Conservation (phyloP, 768 basidiomycete species). For the Serendipita sp. region DNA sequence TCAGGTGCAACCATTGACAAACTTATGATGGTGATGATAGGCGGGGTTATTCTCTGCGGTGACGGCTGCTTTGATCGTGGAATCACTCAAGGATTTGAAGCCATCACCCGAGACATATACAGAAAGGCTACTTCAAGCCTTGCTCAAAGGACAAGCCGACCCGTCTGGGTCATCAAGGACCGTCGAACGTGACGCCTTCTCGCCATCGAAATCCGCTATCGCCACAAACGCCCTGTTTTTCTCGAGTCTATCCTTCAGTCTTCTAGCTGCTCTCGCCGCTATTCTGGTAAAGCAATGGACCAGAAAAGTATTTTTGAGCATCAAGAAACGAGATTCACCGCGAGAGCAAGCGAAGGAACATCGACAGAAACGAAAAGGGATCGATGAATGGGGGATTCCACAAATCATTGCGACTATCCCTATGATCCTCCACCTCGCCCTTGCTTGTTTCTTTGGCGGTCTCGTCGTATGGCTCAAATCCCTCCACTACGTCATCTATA, state of each 20-base stretch:
- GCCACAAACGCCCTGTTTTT: not conserved
- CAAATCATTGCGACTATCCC: not conserved
- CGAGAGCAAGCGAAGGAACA: not conserved
- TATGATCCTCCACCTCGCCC: conserved; percentile 2
- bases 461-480: not conserved
- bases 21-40: no score
- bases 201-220: not conserved
- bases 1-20: not conserved
- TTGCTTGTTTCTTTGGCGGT: not conserved
- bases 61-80: not conserved
- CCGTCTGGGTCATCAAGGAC: not conserved
- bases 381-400: not conserved
- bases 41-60: conserved; percentile 7
- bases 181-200: not conserved
- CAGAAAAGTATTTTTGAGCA: not conserved
- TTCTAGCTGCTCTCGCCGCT: not conserved
- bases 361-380: not conserved
- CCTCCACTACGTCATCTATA: not conserved
- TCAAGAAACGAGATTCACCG: not conserved
- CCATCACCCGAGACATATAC: not conserved
- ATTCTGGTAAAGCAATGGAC: conserved; percentile 7
- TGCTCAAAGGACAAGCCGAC: not conserved
- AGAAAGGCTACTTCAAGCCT: not conserved
- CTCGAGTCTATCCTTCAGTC: not conserved
- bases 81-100: conserved; percentile 2